Percentiles rank a stretch among this genome's conserved stretches.
These are phyloP conservation scores for Mycena venus DNA, from an alignment of 768 basidiomycete species.

Conservation along the genomic window DNA sequence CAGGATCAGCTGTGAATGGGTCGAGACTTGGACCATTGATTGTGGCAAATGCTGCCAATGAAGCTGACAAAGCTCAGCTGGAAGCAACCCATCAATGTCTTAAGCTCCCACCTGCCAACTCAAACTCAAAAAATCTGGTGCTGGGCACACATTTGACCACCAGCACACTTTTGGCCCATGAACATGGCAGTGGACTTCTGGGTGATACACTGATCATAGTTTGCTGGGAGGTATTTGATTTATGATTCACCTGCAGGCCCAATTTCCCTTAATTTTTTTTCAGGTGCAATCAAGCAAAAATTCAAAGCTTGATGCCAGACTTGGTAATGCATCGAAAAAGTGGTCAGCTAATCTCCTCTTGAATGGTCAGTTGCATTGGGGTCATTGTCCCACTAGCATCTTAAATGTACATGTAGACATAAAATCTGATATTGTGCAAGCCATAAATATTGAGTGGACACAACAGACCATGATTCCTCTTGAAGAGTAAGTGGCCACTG, in stretches of 20 bases:
- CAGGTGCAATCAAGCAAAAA: background rate
- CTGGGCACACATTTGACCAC: too few species aligned
- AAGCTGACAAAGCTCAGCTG: too few species aligned
- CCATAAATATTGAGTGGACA: background rate
- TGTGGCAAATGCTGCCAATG: too few species aligned
- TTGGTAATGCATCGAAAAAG: background rate
- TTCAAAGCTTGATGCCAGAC: background rate
- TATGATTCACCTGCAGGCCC: background rate
- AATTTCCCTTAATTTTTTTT: too few species aligned
- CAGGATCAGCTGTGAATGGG: background rate
- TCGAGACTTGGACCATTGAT: too few species aligned
- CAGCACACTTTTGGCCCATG: background rate
- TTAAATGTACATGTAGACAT: too few species aligned
- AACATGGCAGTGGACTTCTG: background rate
- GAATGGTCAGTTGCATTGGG: background rate
- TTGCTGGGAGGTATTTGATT: background rate
- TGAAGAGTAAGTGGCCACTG: background rate
- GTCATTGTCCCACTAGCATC: background rate
- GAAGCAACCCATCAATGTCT: too few species aligned
- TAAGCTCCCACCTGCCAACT: too few species aligned
- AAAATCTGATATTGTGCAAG: background rate
- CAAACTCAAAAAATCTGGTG: too few species aligned
- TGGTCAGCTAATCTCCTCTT: background rate
- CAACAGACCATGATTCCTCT: background rate
- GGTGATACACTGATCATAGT: background rate